Conservation (phyloP, 345 rosid genomes). For the Gossypium herbaceum region DNA sequence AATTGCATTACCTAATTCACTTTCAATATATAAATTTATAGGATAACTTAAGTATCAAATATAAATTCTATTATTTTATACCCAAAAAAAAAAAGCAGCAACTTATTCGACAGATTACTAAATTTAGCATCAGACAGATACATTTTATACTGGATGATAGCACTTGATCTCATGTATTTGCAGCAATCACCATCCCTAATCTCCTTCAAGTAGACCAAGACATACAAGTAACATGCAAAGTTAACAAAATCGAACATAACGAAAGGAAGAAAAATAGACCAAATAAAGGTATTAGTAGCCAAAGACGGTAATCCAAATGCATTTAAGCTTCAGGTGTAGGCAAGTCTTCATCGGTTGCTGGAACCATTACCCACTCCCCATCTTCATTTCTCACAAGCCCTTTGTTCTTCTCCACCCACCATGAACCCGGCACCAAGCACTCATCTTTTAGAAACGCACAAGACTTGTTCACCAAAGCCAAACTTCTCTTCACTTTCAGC, state of each 20-base stretch:
- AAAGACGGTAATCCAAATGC: not conserved
- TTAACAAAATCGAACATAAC: not conserved
- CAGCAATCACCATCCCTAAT: not conserved
- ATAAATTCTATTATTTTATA: no score
- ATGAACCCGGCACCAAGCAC: conserved; percentile 63
- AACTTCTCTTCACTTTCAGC: conserved; percentile 67
- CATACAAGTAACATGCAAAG: not conserved
- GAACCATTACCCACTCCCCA: conserved; percentile 61
- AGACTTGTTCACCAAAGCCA: conserved; percentile 83
- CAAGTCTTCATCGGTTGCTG: conserved; percentile 52
- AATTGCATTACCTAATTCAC: no score
- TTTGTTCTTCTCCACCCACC: conserved; percentile 96
- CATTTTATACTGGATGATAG: not conserved
- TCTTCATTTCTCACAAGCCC: conserved; percentile 51
- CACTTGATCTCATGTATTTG: not conserved
- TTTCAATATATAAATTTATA: no score
- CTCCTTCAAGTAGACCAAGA: not conserved
- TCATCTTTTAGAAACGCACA: conserved; percentile 65
- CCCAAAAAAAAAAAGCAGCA: no score
- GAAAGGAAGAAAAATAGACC: not conserved
- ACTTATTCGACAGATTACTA: not conserved
- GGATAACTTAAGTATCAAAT: no score
- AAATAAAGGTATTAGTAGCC: not conserved
- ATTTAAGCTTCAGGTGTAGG: conserved; percentile 46
- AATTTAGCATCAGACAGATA: not conserved